A percentile compares a stretch with the other conserved stretches of the same genome.
These are phyloP conservation scores for Pythium aquatile DNA, from an alignment of 352 stramenopile genomes.

Conservation along the genomic window DNA sequence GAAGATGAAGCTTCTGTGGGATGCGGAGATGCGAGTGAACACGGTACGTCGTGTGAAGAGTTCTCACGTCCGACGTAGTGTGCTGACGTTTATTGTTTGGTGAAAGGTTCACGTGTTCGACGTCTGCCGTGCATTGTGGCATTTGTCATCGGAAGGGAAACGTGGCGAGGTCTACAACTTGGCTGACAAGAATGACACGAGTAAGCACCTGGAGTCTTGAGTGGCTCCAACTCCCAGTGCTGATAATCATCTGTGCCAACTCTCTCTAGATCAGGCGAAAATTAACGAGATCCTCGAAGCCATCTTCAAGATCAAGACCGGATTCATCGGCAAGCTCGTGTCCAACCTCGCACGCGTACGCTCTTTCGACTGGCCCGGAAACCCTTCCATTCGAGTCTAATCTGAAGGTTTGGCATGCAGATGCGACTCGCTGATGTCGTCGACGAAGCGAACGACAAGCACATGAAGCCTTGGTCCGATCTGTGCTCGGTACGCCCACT, in stretches of 20 bases:
- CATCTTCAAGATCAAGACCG: slow-evolving; percentile 81
- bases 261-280: slow-evolving; percentile 65
- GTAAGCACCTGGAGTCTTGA: slow-evolving; percentile 29
- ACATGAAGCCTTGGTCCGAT: slow-evolving; percentile 87
- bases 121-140: slow-evolving; percentile 77
- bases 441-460: slow-evolving; percentile 90
- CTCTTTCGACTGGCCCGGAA: too few relatives aligned
- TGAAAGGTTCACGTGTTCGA: slow-evolving; percentile 75
- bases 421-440: slow-evolving; percentile 77
- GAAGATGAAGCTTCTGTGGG: slow-evolving; percentile 89
- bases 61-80: neutral
- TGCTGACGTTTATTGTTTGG: neutral
- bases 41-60: slow-evolving; percentile 39
- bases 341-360: slow-evolving; percentile 72
- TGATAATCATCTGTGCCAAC: neutral
- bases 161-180: slow-evolving; percentile 79
- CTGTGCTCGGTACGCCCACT: slow-evolving; percentile 53
- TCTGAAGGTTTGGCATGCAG: slow-evolving; percentile 14
- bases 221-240: too few relatives aligned
- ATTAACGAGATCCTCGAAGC: slow-evolving; percentile 72
- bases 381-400: too few relatives aligned
- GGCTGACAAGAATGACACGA: slow-evolving; percentile 86
- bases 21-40: slow-evolving; percentile 85
- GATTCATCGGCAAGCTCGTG: slow-evolving; percentile 84
- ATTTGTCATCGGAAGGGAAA: slow-evolving; percentile 52